phyloP scores from a whole-genome alignment of 1,284 basidiomycete genomes.

The Grifola frondosa region DNA sequence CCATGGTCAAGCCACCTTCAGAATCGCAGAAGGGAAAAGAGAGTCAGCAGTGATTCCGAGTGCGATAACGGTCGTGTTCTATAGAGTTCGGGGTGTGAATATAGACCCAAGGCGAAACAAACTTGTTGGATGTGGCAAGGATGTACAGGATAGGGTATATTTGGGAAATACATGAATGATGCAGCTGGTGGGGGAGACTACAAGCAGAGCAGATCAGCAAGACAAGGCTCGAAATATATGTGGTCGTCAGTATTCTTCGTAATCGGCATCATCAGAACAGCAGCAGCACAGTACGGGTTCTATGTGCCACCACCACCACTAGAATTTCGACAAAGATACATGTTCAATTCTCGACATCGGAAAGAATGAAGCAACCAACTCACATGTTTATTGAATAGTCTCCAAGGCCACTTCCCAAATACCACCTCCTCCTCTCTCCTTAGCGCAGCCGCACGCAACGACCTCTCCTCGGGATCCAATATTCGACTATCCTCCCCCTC shows the following conservation, averaged over 20 bases:
- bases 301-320: conserved; percentile 83
- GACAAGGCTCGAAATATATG: too few relatives aligned
- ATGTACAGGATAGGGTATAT: conserved; percentile 8
- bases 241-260: conserved; percentile 30
- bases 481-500: conserved; percentile 15
- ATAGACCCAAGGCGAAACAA: too few relatives aligned
- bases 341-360: neutral
- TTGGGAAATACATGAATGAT: conserved; percentile 16
- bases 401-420: conserved; percentile 68
- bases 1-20: conserved; percentile 66
- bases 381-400: conserved; percentile 67
- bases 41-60: conserved; percentile 7
- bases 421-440: conserved; percentile 38
- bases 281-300: conserved; percentile 62
- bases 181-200: too few relatives aligned
- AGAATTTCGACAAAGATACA: too few relatives aligned
- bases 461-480: conserved; percentile 35
- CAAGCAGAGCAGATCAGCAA: neutral
- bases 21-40: conserved; percentile 4
- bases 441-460: conserved; percentile 24
- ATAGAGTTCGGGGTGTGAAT: too few relatives aligned
- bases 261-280: conserved; percentile 37
- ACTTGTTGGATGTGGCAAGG: conserved; percentile 11
- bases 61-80: too few relatives aligned
- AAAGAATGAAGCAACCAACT: conserved; percentile 30